Conservation (phyloP, 345 rosid genomes). For the Brassica carinata region DNA sequence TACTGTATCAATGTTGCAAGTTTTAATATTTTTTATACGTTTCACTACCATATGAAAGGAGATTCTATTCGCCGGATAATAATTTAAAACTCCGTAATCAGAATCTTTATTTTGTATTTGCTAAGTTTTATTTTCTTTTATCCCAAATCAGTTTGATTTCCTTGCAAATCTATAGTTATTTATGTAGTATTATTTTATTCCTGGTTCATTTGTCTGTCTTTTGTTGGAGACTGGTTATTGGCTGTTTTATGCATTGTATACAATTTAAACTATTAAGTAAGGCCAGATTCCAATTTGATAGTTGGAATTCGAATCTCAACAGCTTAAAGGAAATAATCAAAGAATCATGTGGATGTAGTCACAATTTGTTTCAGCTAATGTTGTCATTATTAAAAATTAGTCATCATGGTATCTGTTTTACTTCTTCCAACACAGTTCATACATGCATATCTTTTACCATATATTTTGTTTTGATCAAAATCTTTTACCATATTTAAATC, state of each 20-base stretch:
- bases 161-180: background rate
- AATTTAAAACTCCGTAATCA: background rate
- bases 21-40: background rate
- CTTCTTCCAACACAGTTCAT: background rate
- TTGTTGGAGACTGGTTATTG: background rate
- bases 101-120: constrained; percentile 35
- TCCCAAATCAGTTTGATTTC: background rate
- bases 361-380: background rate
- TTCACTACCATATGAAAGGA: background rate
- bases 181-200: background rate
- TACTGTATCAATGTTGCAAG: background rate
- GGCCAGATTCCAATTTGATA: background rate
- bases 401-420: background rate
- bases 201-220: background rate
- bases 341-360: constrained; percentile 27
- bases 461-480: background rate
- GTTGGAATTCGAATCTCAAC: constrained; percentile 5
- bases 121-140: background rate
- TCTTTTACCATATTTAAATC: background rate
- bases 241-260: constrained; percentile 6
- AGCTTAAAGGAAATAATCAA: constrained; percentile 3
- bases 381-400: background rate
- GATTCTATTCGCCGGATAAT: background rate
- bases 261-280: background rate
- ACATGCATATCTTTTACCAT: background rate